Base-by-base conservation (phyloP, 495 filamentous ascomycete species). In the Tetracladium marchalianum region DNA sequence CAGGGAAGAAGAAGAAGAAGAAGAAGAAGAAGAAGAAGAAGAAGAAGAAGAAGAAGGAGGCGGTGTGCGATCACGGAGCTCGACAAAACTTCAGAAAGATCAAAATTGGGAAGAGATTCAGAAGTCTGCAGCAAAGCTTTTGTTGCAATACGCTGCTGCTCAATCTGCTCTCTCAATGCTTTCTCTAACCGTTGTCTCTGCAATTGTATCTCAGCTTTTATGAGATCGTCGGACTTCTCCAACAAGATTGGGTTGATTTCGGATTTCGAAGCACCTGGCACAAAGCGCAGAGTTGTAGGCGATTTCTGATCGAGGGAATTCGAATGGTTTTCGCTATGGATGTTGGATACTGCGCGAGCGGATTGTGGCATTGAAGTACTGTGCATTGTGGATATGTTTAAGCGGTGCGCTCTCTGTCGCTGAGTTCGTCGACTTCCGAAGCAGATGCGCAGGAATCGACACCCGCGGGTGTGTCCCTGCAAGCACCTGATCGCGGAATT, bases 181-280 rank as follows among this genome's bases (percentile, higher is more conserved):
- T 79, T 77, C 60, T 99, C 92, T 56, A 96, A 62, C 39, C 81
- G 78, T 60, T 87, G 77, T 39, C 93, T 77, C 60, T 87, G 85
- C 44, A 90, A 59, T 52, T 85, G 78, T 50, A 87, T 72, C 62
- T 95, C 87, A 55, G 87, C 89, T 61, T 81, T 82, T 44, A 87
- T 78, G 39, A 90, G 66, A 54, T 84, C 80, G 56, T 88, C 84
- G 39, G 89, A 89, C 61, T 95, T 95, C 44, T 81, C 77, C 62
- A 90, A 66, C 51, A 93, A 72, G 19, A 93, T 79, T 27, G 87
- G 86, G 61, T 89, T 78, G 54, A 90, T 84, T 49, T 72, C 67
- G 18, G 71, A 61, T 43, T 66, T 70, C 31, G 38, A 46, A 37
- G 52, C 22, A 34, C 54, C 46, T 15, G 51, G 36, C 44, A 52